Conservation (phyloP, 1,284 basidiomycete genomes). For the Ustilago hordei region DNA sequence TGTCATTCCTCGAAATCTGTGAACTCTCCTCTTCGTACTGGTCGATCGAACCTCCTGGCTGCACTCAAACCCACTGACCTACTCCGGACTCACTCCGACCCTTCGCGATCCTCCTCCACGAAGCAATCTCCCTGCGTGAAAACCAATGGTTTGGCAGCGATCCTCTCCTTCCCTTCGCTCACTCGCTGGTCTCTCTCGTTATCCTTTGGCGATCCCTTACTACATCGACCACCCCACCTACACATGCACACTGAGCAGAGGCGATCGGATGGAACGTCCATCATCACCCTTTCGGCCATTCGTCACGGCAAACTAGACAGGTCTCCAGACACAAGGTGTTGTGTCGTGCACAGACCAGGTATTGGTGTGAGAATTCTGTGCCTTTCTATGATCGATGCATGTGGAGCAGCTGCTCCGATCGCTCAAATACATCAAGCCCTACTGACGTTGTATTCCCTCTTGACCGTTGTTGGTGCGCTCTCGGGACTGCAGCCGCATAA, state of each 20-base stretch:
- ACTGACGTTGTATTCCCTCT: not conserved
- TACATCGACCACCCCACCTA: not conserved
- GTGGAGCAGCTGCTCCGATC: not conserved
- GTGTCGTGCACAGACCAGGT: not conserved
- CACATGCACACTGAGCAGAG: not conserved
- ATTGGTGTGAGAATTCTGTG: not conserved
- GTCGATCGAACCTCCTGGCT: constrained; percentile 6
- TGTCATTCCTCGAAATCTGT: constrained; percentile 17
- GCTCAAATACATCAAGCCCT: not conserved
- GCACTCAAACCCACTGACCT: not conserved
- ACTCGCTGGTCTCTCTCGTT: not conserved
- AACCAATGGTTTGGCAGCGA: not conserved
- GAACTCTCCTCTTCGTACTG: not conserved
- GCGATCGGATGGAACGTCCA: too few species aligned
- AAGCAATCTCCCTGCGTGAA: not conserved
- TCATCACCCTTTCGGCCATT: too few species aligned
- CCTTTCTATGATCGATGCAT: not conserved
- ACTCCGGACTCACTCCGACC: not conserved
- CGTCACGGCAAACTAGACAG: too few species aligned
- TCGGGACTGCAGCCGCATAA: too few species aligned
- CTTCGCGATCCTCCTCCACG: not conserved
- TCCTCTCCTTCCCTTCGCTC: not conserved
- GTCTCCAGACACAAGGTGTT: not conserved
- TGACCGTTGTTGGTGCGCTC: too few species aligned
- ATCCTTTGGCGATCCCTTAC: not conserved